Evolutionary conservation across 768 basidiomycete genomes (phyloP).

Genomic region (Rhizopogon vulgaris): DNA sequence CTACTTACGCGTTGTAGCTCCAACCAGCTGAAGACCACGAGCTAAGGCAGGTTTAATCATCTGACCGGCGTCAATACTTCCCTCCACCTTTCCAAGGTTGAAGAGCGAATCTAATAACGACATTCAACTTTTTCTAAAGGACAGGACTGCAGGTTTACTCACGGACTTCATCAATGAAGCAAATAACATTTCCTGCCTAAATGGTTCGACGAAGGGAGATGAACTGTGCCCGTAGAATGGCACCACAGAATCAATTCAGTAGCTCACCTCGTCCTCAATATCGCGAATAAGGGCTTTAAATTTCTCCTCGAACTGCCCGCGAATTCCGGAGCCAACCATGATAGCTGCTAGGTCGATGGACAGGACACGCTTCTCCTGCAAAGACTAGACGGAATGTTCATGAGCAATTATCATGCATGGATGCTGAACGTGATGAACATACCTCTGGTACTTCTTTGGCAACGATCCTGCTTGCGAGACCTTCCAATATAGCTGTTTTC

Average conservation of each 20-base stretch:
- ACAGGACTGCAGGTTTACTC: constrained; percentile 27
- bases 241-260: constrained; percentile 20
- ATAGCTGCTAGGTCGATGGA: constrained; percentile 80
- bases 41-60: constrained; percentile 94
- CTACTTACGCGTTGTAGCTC: constrained; percentile 78
- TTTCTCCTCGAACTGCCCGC: constrained; percentile 91
- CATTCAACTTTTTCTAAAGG: background rate
- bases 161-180: constrained; percentile 95
- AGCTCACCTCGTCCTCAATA: constrained; percentile 72
- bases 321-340: constrained; percentile 85
- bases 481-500: constrained; percentile 90
- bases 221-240: constrained; percentile 8
- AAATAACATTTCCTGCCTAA: constrained; percentile 73
- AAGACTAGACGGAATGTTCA: constrained; percentile 43
- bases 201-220: background rate
- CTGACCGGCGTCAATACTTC: constrained; percentile 86
- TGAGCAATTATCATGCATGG: background rate
- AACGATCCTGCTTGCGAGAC: constrained; percentile 81
- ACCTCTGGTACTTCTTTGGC: constrained; percentile 91
- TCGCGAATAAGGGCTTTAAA: constrained; percentile 88
- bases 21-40: constrained; percentile 80
- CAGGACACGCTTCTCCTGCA: constrained; percentile 83
- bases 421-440: constrained; percentile 7
- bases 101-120: constrained; percentile 58
- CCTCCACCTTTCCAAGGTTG: constrained; percentile 87